phyloP scores from a whole-genome alignment of 441 rosid species.

The Cnidoscolus chayamansa region DNA sequence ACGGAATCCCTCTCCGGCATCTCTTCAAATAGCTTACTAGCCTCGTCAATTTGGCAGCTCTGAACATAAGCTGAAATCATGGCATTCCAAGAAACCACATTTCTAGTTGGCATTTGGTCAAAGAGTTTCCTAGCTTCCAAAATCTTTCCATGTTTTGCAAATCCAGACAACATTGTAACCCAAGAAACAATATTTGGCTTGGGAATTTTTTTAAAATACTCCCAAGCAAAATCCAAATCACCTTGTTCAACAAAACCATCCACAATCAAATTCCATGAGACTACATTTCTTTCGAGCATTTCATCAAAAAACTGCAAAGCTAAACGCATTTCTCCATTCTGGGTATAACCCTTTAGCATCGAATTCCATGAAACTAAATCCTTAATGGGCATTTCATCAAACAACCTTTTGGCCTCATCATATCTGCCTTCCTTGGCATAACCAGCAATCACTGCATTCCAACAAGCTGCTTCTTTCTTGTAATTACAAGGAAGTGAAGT shows the following conservation, averaged over 20 bases:
- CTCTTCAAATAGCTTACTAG: neutral
- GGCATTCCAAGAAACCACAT: slow-evolving; percentile 2
- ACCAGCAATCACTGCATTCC: neutral
- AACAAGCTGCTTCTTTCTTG: neutral
- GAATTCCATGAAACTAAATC: slow-evolving; percentile 3
- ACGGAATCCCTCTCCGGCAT: slow-evolving; percentile 2
- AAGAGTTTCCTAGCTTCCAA: neutral
- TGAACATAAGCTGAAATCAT: slow-evolving; percentile 1
- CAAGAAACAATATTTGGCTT: neutral
- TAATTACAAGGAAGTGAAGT: neutral
- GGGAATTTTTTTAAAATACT: neutral
- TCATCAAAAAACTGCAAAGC: neutral
- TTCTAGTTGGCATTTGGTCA: slow-evolving; percentile 1
- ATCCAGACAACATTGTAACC: neutral
- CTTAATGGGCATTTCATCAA: neutral
- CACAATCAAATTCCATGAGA: neutral
- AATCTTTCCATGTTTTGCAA: slow-evolving; percentile 4
- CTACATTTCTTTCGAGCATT: neutral
- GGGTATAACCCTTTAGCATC: neutral
- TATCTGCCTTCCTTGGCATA: neutral
- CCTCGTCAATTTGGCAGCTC: slow-evolving; percentile 3
- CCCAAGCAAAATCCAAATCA: neutral
- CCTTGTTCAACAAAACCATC: neutral
- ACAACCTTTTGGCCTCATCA: slow-evolving; percentile 3
- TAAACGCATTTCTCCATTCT: slow-evolving; percentile 4